phyloP scores from a whole-genome alignment of 352 stramenopile species.

The Pythium scleroteichum region DNA sequence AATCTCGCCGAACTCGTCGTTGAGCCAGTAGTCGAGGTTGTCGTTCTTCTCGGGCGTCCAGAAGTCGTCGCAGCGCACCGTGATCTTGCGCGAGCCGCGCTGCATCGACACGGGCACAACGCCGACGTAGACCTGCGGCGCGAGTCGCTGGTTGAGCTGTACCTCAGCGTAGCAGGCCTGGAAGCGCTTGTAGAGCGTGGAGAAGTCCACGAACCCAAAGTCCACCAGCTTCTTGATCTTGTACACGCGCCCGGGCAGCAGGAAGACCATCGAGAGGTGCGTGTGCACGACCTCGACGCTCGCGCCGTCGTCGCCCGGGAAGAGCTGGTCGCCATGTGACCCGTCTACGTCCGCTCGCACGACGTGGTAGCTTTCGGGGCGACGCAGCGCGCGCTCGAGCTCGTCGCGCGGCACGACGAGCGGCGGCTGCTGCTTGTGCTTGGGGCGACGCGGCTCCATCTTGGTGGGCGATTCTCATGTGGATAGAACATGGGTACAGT shows the following conservation, averaged over 20 bases:
- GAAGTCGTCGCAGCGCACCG: slow-evolving; percentile 59
- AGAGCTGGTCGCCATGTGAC: slow-evolving; percentile 3
- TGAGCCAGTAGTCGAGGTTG: slow-evolving; percentile 62
- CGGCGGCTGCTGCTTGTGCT: slow-evolving; percentile 64
- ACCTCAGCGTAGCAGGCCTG: slow-evolving; percentile 70
- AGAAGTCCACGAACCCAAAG: slow-evolving; percentile 76
- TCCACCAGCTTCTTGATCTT: slow-evolving; percentile 80
- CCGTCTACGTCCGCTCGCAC: slow-evolving; percentile 15
- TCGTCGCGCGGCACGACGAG: slow-evolving; percentile 44
- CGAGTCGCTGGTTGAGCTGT: slow-evolving; percentile 70
- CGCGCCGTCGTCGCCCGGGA: neutral
- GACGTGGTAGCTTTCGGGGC: slow-evolving; percentile 38
- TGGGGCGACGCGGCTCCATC: slow-evolving; percentile 64
- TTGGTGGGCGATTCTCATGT: neutral
- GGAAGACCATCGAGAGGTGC: slow-evolving; percentile 76
- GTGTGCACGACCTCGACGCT: slow-evolving; percentile 54
- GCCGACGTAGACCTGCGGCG: slow-evolving; percentile 61
- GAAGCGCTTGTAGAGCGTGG: slow-evolving; percentile 71
- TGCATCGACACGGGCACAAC: slow-evolving; percentile 73
- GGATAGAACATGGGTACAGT: slow-evolving; percentile 1
- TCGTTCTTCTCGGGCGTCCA: slow-evolving; percentile 68
- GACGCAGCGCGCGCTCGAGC: slow-evolving; percentile 44
- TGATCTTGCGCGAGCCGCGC: slow-evolving; percentile 47
- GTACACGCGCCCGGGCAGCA: slow-evolving; percentile 59
- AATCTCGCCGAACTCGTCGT: slow-evolving; percentile 69